A percentile compares a stretch with the other conserved stretches of the same genome.
phyloP scores from a whole-genome alignment of 352 stramenopile genomes.

The Phytophthora lateralis region DNA sequence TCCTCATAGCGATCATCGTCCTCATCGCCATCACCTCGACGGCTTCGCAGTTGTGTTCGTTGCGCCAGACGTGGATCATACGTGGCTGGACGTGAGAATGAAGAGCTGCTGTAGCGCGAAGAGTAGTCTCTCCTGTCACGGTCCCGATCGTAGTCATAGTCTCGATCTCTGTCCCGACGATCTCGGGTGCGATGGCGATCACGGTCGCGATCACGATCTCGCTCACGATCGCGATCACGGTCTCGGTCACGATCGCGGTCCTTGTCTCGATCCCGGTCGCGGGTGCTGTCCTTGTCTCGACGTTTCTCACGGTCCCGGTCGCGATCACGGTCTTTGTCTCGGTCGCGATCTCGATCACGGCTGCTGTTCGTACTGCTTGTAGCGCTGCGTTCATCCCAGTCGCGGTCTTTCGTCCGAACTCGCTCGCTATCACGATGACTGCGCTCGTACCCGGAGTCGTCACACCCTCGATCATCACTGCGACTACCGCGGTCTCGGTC shows the following conservation, averaged over 20 bases:
- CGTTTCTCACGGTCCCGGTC: conserved; percentile 30
- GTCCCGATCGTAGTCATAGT: conserved; percentile 40
- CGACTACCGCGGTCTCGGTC: conserved; percentile 34
- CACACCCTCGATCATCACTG: conserved; percentile 19
- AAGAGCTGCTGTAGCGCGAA: conserved; percentile 40
- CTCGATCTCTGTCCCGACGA: conserved; percentile 40
- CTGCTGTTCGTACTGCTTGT: conserved; percentile 27
- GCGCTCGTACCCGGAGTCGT: conserved; percentile 30
- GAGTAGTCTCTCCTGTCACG: conserved; percentile 37
- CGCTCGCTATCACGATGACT: conserved; percentile 27
- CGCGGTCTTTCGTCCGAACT: conserved; percentile 32
- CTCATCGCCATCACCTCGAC: conserved; percentile 51
- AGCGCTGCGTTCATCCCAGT: conserved; percentile 44
- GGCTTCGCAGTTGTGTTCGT: conserved; percentile 45
- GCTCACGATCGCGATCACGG: conserved; percentile 30
- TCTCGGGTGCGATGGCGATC: conserved; percentile 36
- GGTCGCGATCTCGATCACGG: conserved; percentile 36
- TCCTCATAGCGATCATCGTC: conserved; percentile 47
- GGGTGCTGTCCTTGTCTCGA: conserved; percentile 13
- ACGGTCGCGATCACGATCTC: conserved; percentile 40
- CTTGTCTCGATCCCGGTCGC: conserved; percentile 26
- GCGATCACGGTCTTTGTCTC: conserved; percentile 34
- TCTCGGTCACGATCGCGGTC: conserved; percentile 11
- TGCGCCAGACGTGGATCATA: conserved; percentile 82
- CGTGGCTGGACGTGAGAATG: conserved; percentile 82